Percentiles rank a stretch among this genome's conserved stretches.
phyloP scores from a whole-genome alignment of 2,329 filamentous ascomycete genomes.

The Fusarium floridanum region DNA sequence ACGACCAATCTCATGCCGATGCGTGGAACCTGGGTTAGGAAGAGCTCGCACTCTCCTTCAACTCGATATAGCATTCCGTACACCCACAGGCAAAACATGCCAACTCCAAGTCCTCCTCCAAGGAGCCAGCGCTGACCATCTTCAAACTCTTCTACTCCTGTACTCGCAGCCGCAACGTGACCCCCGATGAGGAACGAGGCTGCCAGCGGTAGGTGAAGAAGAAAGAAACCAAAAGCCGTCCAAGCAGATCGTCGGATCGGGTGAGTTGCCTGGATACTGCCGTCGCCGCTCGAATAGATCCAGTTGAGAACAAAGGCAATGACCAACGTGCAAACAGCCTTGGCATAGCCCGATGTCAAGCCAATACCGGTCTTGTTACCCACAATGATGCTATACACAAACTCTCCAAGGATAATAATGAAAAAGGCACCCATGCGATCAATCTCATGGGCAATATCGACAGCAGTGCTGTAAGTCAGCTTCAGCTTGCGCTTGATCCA shows the following conservation, averaged over 20 bases:
- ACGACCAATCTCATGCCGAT: slow-evolving; percentile 52
- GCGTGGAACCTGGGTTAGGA: slow-evolving; percentile 52
- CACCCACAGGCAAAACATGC: slow-evolving; percentile 59
- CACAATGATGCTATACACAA: slow-evolving; percentile 62
- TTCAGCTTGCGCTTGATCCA: slow-evolving; percentile 58
- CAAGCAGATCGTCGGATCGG: slow-evolving; percentile 59
- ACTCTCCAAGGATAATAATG: slow-evolving; percentile 65
- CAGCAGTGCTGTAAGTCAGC: slow-evolving; percentile 60
- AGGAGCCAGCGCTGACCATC: slow-evolving; percentile 61
- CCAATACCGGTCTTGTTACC: slow-evolving; percentile 61
- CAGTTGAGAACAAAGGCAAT: slow-evolving; percentile 65
- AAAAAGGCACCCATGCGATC: slow-evolving; percentile 65
- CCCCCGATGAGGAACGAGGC: slow-evolving; percentile 62
- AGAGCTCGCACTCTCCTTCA: slow-evolving; percentile 51
- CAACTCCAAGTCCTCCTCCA: slow-evolving; percentile 59
- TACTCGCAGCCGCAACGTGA: slow-evolving; percentile 59
- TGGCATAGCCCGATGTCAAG: slow-evolving; percentile 57
- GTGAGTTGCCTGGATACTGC: slow-evolving; percentile 57
- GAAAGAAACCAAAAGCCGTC: slow-evolving; percentile 60
- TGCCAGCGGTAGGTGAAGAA: slow-evolving; percentile 59
- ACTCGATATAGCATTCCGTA: slow-evolving; percentile 58
- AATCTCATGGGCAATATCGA: slow-evolving; percentile 63
- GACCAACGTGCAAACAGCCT: slow-evolving; percentile 62
- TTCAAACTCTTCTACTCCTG: slow-evolving; percentile 55
- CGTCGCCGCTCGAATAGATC: slow-evolving; percentile 63